These are phyloP conservation scores for Cucurbita ficifolia DNA, from an alignment of 306 rosid species.

Conservation along the genomic window DNA sequence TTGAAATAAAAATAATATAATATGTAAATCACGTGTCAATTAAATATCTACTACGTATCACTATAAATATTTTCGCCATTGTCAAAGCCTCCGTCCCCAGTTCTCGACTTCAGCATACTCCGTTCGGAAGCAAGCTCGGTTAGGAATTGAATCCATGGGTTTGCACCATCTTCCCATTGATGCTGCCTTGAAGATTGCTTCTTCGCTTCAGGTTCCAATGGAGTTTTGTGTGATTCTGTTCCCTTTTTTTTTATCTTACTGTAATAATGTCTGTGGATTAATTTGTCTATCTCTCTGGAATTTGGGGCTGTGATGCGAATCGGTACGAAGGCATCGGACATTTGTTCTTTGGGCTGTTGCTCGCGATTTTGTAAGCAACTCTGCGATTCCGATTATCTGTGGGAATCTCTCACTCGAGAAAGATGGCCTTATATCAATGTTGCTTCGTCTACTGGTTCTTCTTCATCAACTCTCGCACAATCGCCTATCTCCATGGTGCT, in stretches of 20 bases:
- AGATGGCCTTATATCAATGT: constrained; percentile 43
- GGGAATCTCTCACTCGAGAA: constrained; percentile 40
- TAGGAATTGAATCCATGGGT: not conserved
- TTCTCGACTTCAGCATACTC: not conserved
- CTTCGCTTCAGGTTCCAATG: constrained; percentile 38
- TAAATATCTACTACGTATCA: too few species aligned
- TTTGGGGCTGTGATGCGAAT: not conserved
- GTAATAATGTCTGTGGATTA: not conserved
- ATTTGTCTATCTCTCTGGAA: not conserved
- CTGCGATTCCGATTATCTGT: constrained; percentile 37
- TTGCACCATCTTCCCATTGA: constrained; percentile 36
- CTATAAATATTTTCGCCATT: not conserved
- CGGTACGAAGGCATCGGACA: constrained; percentile 38
- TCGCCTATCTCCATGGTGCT: constrained; percentile 27
- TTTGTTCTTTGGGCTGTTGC: constrained; percentile 66
- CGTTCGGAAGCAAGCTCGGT: not conserved
- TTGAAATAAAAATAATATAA: too few species aligned
- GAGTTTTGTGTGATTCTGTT: not conserved
- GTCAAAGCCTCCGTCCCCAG: not conserved
- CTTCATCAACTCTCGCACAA: constrained; percentile 21
- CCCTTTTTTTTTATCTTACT: not conserved
- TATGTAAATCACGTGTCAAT: too few species aligned
- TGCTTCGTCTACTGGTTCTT: not conserved
- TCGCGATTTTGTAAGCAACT: constrained; percentile 50
- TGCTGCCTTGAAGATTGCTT: constrained; percentile 47